phyloP scores from a whole-genome alignment of 805 yeast species.

The Yamadazyma paraphyllophila region DNA sequence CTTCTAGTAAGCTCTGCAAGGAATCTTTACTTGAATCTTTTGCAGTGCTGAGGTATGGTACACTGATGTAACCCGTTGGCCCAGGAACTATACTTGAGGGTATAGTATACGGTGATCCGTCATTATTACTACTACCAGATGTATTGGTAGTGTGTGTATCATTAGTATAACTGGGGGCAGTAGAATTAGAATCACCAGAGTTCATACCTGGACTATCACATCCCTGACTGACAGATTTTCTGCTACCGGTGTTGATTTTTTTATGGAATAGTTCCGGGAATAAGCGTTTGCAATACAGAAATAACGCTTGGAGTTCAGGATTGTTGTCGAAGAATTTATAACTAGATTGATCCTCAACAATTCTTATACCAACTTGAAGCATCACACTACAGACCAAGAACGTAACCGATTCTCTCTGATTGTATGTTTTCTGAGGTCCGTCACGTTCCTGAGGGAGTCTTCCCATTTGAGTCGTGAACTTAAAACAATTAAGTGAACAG shows the following conservation, averaged over 20 bases:
- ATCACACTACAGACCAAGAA: conserved; percentile 21
- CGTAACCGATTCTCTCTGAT: conserved; percentile 19
- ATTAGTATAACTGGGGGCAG: neutral
- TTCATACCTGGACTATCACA: too few species aligned
- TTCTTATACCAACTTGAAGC: conserved; percentile 20
- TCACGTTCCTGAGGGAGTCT: neutral
- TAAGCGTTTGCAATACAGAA: conserved; percentile 17
- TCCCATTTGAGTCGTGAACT: conserved; percentile 3
- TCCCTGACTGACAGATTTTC: too few species aligned
- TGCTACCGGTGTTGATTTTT: neutral
- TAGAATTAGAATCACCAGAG: neutral
- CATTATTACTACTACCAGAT: neutral
- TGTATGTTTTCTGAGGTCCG: conserved; percentile 3
- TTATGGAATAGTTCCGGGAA: conserved; percentile 19
- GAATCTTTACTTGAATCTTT: neutral
- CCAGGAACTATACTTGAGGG: conserved; percentile 11
- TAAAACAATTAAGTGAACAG: conserved; percentile 15
- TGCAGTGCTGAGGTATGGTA: conserved; percentile 1
- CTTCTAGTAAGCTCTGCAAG: neutral
- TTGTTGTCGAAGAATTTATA: conserved; percentile 17
- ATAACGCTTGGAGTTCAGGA: conserved; percentile 17
- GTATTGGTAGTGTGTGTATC: neutral
- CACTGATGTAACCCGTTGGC: conserved; percentile 15
- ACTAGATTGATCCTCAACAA: conserved; percentile 21
- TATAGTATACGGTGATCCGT: neutral